Percentiles rank a stretch among this genome's conserved stretches.
phyloP scores from a whole-genome alignment of 2,329 filamentous ascomycete species.

The Phialophora expanda region DNA sequence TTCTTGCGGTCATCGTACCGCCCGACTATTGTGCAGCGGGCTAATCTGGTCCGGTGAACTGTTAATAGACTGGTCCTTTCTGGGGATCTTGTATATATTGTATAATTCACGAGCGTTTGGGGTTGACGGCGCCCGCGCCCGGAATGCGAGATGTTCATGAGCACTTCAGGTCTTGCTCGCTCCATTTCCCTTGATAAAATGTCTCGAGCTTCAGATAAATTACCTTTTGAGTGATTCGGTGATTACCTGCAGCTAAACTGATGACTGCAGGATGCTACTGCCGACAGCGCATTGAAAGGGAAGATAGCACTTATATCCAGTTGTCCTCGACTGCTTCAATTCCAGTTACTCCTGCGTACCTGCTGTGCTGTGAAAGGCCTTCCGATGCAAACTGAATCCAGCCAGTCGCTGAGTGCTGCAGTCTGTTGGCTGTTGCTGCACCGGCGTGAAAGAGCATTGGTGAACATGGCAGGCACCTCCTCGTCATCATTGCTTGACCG shows the following conservation, averaged over 20 bases:
- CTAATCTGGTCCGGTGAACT: conserved; percentile 18
- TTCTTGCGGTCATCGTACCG: conserved; percentile 8
- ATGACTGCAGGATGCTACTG: not conserved
- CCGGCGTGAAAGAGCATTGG: not conserved
- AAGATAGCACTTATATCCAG: not conserved
- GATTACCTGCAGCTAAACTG: not conserved
- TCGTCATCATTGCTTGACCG: not conserved
- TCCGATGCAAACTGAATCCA: not conserved
- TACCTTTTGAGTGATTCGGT: not conserved
- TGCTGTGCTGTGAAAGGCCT: not conserved
- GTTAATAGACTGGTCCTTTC: conserved; percentile 19
- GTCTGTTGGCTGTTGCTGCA: not conserved
- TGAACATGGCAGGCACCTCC: not conserved
- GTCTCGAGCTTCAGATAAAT: not conserved
- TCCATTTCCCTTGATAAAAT: not conserved
- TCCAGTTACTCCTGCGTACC: not conserved
- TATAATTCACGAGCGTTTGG: conserved; percentile 26
- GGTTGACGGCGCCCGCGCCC: conserved; percentile 10
- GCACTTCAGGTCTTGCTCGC: not conserved
- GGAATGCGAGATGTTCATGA: conserved; percentile 11
- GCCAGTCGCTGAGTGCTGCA: not conserved
- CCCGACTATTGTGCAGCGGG: conserved; percentile 21
- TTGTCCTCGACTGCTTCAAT: too few species aligned
- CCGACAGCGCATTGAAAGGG: not conserved
- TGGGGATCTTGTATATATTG: conserved; percentile 32